Percentiles rank a stretch among this genome's conserved stretches.
Evolutionary conservation across 2,329 filamentous ascomycete species (phyloP).

Genomic region (Aspergillus latus): DNA sequence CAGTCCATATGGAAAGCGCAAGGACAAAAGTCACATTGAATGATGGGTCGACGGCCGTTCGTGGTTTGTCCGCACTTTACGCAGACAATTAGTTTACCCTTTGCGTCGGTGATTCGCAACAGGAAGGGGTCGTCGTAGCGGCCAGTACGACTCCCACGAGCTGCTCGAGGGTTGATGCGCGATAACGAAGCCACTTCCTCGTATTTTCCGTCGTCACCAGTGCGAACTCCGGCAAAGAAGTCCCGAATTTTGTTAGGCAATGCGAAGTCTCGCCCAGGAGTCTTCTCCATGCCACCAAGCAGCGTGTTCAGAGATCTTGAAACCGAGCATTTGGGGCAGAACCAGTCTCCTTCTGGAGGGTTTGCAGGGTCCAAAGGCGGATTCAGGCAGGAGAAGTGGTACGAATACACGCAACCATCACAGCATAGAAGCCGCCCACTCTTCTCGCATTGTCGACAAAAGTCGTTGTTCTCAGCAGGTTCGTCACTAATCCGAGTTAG

Average conservation of each 20-base stretch:
- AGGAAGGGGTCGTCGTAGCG: slow-evolving; percentile 33
- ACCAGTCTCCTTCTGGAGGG: slow-evolving; percentile 74
- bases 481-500: slow-evolving; percentile 26
- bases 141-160: slow-evolving; percentile 21
- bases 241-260: slow-evolving; percentile 71
- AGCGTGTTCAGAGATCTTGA: slow-evolving; percentile 63
- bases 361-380: slow-evolving; percentile 67
- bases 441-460: slow-evolving; percentile 81
- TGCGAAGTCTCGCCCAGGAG: slow-evolving; percentile 69
- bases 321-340: slow-evolving; percentile 64
- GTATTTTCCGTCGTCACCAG: slow-evolving; percentile 75
- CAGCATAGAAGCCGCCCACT: slow-evolving; percentile 88
- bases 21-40: slow-evolving; percentile 80
- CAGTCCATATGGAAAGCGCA: slow-evolving; percentile 92
- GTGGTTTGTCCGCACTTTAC: slow-evolving; percentile 69
- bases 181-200: slow-evolving; percentile 60
- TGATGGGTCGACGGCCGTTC: slow-evolving; percentile 66
- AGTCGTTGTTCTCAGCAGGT: slow-evolving; percentile 74
- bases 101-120: slow-evolving; percentile 63
- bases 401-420: slow-evolving; percentile 85
- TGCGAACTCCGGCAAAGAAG: slow-evolving; percentile 76
- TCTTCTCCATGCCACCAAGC: slow-evolving; percentile 64
- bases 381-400: slow-evolving; percentile 86
- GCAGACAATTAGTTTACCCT: slow-evolving; percentile 76
- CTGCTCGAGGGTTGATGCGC: slow-evolving; percentile 23